Base-by-base conservation (phyloP, 116 monocot genomes). In the Phalaenopsis hybrid region DNA sequence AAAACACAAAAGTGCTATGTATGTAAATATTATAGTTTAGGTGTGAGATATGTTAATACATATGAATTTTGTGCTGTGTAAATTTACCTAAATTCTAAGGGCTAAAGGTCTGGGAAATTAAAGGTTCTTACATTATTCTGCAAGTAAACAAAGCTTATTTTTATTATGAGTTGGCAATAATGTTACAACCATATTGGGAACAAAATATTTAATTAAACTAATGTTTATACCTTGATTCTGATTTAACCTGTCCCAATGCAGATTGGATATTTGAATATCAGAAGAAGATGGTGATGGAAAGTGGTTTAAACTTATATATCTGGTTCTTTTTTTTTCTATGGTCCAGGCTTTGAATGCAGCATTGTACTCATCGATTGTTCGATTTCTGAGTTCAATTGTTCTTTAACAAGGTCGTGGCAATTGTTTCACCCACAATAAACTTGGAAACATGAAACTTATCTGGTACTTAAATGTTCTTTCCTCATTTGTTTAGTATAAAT, bases 371-470 rank as follows among this genome's bases (percentile, higher is more conserved):
- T 9, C 9, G 65, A 65, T 6, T 21, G 65, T 23, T 65, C 65
- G 23, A 65, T 65, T 9, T 23, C 21, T 65, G 23, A 21, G 65
- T 65, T 65, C 25, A 25, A 23, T 20, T 6, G 65, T 23, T 0
- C 17, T 55, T 55, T 23, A 65, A 23, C 21, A 23, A 12, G 23
- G n/a, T 65, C 65, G 6, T 12, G 7, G 23, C 21, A 25, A 65
- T 23, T 65, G 65, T 10, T 21, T 65, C 65, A 65, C 6, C 8
- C 1, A 65, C 21, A 6, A 65, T 65, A 65, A 20, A 65, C n/a
- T 21, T 21, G 65, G 65, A 65, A 72, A 72, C 72, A 72, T 72
- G 31, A 70, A 70, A 70, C 34, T 23, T 63, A 63, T 63, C 63
- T 23, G 63, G 63, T 63, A 21, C 11, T 63, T 63, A 70, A 70